Percentiles rank a stretch among this genome's conserved stretches.
phyloP scores from a whole-genome alignment of 805 yeast genomes.

The Komagataella phaffii region DNA sequence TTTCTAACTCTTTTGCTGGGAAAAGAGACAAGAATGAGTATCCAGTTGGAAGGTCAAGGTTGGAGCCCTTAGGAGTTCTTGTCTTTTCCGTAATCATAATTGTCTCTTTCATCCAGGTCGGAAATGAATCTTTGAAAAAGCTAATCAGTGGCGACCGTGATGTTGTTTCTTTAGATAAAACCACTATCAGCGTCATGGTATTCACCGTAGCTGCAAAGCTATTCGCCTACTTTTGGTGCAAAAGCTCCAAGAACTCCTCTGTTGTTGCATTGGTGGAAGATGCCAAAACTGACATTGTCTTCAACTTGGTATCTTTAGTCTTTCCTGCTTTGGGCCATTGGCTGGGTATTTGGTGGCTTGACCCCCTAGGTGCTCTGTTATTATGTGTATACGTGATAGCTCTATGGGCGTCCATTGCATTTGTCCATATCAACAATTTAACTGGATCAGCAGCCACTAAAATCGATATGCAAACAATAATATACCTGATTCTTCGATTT shows the following conservation, averaged over 20 bases:
- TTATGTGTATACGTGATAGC: constrained; percentile 48
- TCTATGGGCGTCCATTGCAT: constrained; percentile 52
- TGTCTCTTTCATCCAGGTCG: constrained; percentile 60
- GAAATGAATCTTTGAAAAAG: constrained; percentile 42
- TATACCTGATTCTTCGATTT: constrained; percentile 56
- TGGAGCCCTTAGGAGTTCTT: constrained; percentile 70
- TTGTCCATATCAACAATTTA: constrained; percentile 61
- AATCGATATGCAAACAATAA: constrained; percentile 48
- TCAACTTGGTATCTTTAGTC: constrained; percentile 55
- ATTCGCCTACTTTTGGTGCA: constrained; percentile 53
- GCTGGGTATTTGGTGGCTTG: constrained; percentile 55
- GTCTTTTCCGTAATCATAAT: constrained; percentile 62
- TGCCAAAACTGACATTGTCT: constrained; percentile 65
- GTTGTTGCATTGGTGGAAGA: constrained; percentile 75
- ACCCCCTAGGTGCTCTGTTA: constrained; percentile 58
- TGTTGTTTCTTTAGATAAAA: constrained; percentile 31
- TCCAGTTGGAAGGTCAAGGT: constrained; percentile 61
- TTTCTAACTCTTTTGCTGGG: constrained; percentile 38
- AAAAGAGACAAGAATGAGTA: constrained; percentile 21
- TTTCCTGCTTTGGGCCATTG: constrained; percentile 52
- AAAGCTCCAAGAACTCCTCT: constrained; percentile 44
- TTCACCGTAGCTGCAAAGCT: constrained; percentile 48
- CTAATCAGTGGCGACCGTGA: constrained; percentile 24
- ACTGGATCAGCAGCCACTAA: constrained; percentile 62
- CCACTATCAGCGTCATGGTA: constrained; percentile 47